Conservation (phyloP, 2,329 filamentous ascomycete species). For the Hirsutella rhossiliensis region DNA sequence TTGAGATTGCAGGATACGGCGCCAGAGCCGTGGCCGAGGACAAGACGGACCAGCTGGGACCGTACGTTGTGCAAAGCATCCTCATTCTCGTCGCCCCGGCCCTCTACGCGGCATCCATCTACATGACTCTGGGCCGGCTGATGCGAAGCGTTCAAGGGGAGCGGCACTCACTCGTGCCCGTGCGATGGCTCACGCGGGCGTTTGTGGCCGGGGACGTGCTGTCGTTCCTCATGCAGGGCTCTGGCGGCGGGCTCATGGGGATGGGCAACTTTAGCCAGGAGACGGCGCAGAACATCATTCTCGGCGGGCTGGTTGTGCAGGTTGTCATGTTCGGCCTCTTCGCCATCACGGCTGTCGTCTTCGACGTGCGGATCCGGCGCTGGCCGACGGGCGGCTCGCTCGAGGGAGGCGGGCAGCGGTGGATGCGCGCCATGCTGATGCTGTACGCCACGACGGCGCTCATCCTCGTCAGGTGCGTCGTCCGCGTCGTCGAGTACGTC, state of each 20-base stretch:
- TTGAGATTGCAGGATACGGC: conserved; percentile 31
- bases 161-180: conserved; percentile 17
- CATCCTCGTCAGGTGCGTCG: conserved; percentile 31
- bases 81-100: conserved; percentile 34
- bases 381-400: conserved; percentile 7
- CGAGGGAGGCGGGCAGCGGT: conserved; percentile 10
- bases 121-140: conserved; percentile 36
- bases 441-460: conserved; percentile 24
- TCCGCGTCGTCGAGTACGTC: conserved; percentile 35
- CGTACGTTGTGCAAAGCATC: conserved; percentile 29
- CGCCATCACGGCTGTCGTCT: conserved; percentile 31
- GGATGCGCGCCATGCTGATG: conserved; percentile 21
- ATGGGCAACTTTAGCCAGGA: conserved; percentile 7
- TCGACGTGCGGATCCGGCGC: conserved; percentile 27
- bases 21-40: conserved; percentile 16
- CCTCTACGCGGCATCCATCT: conserved; percentile 36
- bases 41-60: conserved; percentile 17
- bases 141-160: conserved; percentile 25
- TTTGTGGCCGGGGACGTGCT: conserved; percentile 44
- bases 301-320: conserved; percentile 44
- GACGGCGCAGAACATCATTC: conserved; percentile 38
- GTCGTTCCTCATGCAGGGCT: conserved; percentile 37
- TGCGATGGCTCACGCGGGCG: conserved; percentile 34
- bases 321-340: conserved; percentile 46
- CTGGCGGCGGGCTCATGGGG: conserved; percentile 26